These are phyloP conservation scores for Hypocreales sp. DNA, from an alignment of 2,329 filamentous ascomycete genomes.

Conservation along the genomic window DNA sequence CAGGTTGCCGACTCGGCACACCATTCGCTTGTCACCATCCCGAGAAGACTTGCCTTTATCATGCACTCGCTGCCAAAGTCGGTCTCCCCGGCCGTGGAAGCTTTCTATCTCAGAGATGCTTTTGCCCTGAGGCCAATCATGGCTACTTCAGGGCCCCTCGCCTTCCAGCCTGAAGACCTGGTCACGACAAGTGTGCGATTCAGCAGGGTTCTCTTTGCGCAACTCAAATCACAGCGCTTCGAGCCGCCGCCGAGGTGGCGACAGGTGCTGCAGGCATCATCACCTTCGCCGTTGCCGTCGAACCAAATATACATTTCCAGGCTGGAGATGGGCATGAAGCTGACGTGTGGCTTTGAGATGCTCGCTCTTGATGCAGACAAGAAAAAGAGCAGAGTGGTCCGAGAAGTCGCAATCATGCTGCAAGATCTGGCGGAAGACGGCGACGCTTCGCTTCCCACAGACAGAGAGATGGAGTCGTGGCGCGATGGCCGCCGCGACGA, in stretches of 20 bases:
- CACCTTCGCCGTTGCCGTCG: constrained; percentile 2
- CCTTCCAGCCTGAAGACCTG: constrained; percentile 64
- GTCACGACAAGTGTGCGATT: constrained; percentile 69
- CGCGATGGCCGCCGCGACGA: constrained; percentile 47
- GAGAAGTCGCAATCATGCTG: constrained; percentile 63
- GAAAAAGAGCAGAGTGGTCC: constrained; percentile 49
- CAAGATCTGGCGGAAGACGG: constrained; percentile 63
- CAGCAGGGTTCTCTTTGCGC: constrained; percentile 80
- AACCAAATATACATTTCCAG: constrained; percentile 11
- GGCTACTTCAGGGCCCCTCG: constrained; percentile 33
- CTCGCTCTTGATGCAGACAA: constrained; percentile 53
- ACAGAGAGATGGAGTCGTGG: constrained; percentile 63
- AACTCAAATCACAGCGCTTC: constrained; percentile 77
- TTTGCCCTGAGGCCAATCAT: constrained; percentile 55
- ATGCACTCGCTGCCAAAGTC: constrained; percentile 60
- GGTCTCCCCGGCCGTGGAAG: constrained; percentile 72
- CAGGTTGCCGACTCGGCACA: constrained; percentile 67
- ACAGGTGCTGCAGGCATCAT: constrained; percentile 8
- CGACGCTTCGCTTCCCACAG: constrained; percentile 46
- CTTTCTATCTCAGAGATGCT: constrained; percentile 83
- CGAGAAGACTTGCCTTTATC: constrained; percentile 67
- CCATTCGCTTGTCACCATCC: constrained; percentile 55
- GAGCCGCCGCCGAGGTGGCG: constrained; percentile 42
- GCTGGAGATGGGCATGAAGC: constrained; percentile 72
- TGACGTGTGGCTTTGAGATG: constrained; percentile 85